A percentile compares a stretch with the other conserved stretches of the same genome.
Conservation (phyloP, 257 asterid genomes). For the Nemophila menziesii region DNA sequence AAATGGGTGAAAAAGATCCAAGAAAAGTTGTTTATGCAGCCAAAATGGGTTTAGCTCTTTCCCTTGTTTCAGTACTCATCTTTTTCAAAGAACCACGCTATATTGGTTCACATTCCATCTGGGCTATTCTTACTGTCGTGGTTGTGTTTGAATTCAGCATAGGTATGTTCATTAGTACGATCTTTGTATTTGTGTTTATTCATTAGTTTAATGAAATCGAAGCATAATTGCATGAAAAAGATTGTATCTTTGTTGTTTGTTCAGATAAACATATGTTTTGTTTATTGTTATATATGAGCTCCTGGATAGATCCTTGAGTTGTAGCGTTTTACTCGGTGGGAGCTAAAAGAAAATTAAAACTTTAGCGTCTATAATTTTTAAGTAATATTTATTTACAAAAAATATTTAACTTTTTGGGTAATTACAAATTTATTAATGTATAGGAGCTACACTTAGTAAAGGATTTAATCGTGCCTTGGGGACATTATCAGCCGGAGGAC, state of each 20-base stretch:
- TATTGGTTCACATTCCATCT: conserved; percentile 30
- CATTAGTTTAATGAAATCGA: not conserved
- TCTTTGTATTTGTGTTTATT: not conserved
- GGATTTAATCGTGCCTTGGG: conserved; percentile 41
- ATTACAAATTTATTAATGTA: not conserved
- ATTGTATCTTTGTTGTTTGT: not conserved
- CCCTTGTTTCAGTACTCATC: conserved; percentile 33
- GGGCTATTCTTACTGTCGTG: conserved; percentile 53
- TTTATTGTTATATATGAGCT: conserved; percentile 16
- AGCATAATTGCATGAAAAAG: not conserved
- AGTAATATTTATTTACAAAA: too few relatives aligned
- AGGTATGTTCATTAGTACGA: conserved; percentile 23
- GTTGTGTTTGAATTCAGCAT: conserved; percentile 89
- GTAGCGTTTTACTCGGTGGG: too few relatives aligned
- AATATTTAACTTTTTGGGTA: not conserved
- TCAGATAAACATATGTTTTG: too few relatives aligned
- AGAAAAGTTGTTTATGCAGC: conserved; percentile 33
- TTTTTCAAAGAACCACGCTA: conserved; percentile 35
- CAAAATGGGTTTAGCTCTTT: conserved; percentile 36
- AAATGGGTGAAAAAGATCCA: conserved; percentile 41
- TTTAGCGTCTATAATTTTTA: too few relatives aligned
- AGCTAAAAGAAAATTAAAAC: too few relatives aligned
- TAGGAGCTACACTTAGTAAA: conserved; percentile 42
- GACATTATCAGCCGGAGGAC: conserved; percentile 39
- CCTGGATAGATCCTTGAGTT: too few relatives aligned